Evolutionary conservation across 2,329 filamentous ascomycete genomes (phyloP).

Genomic region (Pseudogymnoascus sp.): DNA sequence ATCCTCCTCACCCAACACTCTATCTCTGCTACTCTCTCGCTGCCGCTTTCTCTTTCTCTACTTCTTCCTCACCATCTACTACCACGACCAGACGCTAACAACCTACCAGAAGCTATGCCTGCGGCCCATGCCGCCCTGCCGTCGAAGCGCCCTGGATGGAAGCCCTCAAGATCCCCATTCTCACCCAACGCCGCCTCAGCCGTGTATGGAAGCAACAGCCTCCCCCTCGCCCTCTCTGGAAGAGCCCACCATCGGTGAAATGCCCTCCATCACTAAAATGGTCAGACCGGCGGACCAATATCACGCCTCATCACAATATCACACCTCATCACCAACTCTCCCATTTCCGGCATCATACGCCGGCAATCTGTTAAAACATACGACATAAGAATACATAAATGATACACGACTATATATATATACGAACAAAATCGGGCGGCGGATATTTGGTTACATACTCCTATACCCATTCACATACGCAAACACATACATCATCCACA

Average conservation of each 20-base stretch:
- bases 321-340: not conserved
- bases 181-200: not conserved
- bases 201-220: not conserved
- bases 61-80: not conserved
- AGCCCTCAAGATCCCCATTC: not conserved
- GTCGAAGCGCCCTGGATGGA: not conserved
- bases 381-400: not conserved
- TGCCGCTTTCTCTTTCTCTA: not conserved
- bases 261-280: not conserved
- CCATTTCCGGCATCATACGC: not conserved
- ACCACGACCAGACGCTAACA: not conserved
- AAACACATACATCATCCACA: not conserved
- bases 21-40: not conserved
- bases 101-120: not conserved
- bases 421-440: not conserved
- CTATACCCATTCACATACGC: constrained; percentile 4
- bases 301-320: too few relatives aligned
- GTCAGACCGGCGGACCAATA: not conserved
- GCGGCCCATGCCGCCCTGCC: not conserved
- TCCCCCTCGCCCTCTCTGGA: not conserved
- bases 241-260: not conserved
- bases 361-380: not conserved
- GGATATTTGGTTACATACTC: not conserved
- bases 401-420: too few relatives aligned
- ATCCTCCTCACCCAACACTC: not conserved